Evolutionary conservation across 2,329 filamentous ascomycete genomes (phyloP).

Genomic region (Aspergillus sp.): DNA sequence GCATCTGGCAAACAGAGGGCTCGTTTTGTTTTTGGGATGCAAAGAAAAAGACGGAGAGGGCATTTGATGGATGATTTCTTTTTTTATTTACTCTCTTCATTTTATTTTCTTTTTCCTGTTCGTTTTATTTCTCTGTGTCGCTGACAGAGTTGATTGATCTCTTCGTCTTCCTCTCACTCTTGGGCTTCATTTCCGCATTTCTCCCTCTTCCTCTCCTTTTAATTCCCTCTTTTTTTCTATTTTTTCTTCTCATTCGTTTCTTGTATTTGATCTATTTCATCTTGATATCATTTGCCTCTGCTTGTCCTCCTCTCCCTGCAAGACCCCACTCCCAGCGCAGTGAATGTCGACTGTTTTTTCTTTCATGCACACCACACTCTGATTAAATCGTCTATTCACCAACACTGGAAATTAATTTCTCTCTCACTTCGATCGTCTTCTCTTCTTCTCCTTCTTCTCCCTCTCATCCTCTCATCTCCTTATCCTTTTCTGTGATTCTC

Average conservation of each 20-base stretch:
- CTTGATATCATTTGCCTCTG: neutral
- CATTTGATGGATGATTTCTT: constrained; percentile 1
- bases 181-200: neutral
- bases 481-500: neutral
- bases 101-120: neutral
- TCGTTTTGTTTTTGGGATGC: neutral
- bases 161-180: neutral
- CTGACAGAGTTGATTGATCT: neutral
- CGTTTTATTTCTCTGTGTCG: neutral
- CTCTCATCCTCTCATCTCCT: constrained; percentile 4
- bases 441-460: constrained; percentile 6
- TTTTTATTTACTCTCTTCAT: neutral
- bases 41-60: neutral
- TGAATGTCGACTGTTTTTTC: neutral
- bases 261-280: neutral
- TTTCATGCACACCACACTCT: neutral
- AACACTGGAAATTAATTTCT: neutral
- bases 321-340: neutral
- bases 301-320: neutral
- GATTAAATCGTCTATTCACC: neutral
- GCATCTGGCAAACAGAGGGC: neutral
- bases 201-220: neutral
- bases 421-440: constrained; percentile 6
- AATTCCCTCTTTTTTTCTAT: neutral
- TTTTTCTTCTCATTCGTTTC: neutral